Evolutionary conservation across 225 moss, liverwort and hornwort genomes (phyloP).

Genomic region (Marchantia polymorpha): DNA sequence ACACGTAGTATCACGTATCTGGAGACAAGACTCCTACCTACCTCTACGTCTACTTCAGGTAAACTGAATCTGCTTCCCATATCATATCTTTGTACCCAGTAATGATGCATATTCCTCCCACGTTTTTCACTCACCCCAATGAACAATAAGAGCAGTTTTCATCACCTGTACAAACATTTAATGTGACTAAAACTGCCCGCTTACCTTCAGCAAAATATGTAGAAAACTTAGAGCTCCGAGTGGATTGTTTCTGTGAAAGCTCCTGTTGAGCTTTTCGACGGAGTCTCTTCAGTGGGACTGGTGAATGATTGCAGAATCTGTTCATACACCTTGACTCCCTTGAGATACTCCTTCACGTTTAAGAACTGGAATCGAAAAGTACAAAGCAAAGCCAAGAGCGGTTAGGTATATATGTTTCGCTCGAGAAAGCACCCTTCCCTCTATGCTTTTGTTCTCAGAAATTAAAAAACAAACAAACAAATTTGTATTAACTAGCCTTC

Average conservation of each 20-base stretch:
- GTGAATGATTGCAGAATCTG: conserved; percentile 40
- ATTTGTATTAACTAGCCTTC: no score
- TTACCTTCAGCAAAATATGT: not conserved
- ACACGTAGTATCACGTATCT: not conserved
- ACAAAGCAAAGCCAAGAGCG: not conserved
- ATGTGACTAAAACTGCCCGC: no score
- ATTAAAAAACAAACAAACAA: no score
- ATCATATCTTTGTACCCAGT: not conserved
- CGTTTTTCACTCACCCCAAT: not conserved
- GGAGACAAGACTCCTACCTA: not conserved
- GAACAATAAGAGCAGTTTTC: not conserved
- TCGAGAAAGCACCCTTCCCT: not conserved
- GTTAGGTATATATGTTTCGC: not conserved
- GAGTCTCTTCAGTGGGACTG: not conserved
- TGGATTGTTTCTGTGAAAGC: conserved; percentile 13
- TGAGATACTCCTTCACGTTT: conserved; percentile 35
- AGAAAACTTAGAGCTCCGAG: conserved; percentile 26
- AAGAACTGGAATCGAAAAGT: conserved; percentile 24
- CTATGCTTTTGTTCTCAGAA: no score
- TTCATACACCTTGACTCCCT: conserved; percentile 40
- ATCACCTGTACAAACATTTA: not conserved
- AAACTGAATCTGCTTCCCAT: not conserved
- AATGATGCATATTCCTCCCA: not conserved
- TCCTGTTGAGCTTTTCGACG: conserved; percentile 4
- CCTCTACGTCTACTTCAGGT: not conserved